Base-by-base conservation (phyloP, 805 yeast genomes). In the Candida orba region DNA sequence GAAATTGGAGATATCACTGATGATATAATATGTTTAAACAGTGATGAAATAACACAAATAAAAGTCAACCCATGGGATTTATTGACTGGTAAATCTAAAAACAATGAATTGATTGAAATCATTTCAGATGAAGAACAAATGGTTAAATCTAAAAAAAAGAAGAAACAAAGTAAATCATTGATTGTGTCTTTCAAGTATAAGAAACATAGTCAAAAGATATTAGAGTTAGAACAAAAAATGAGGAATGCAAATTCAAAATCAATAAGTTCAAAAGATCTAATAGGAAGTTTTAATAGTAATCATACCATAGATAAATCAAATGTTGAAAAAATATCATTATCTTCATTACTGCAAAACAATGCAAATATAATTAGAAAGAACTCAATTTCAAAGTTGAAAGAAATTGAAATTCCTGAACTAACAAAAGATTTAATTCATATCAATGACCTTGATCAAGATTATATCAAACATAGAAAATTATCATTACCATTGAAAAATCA, bases 151-250 rank as follows among this genome's bases (percentile, higher is more conserved):
- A 39, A 36, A 31, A 31, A 13, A 36, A 33, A 39, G n/a, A 46
- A 44, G 22, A 41, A 36, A 12, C 30, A 24, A 22, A 31, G 30
- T 15, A 10, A 24, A 32, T n/a, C 27, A 15, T 17, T 50, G 22
- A 20, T 50, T 3, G 47, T 53, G 4, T 40, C 42, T 3, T 47
- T 53, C 42, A 53, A 52, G 31, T 53, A 53, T 23, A 52, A 50
- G 25, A 46, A 54, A 17, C 50, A 40, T 3, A 41, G 46, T 3
- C 37, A 50, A 27, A 46, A 46, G 24, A 46, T 56, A 8, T 40
- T 41, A 5, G 57, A 50, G 13, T 30, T 58, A 8, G 60, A 57
- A 39, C 40, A 44, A 20, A 58, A 55, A 43, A 57, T 57, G 23
- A 49, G 40, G 18, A 37, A 38, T 2, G 34, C 53, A 2, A 17